Evolutionary conservation across 305 asterid species (phyloP).

Genomic region (Fraxinus sp.): DNA sequence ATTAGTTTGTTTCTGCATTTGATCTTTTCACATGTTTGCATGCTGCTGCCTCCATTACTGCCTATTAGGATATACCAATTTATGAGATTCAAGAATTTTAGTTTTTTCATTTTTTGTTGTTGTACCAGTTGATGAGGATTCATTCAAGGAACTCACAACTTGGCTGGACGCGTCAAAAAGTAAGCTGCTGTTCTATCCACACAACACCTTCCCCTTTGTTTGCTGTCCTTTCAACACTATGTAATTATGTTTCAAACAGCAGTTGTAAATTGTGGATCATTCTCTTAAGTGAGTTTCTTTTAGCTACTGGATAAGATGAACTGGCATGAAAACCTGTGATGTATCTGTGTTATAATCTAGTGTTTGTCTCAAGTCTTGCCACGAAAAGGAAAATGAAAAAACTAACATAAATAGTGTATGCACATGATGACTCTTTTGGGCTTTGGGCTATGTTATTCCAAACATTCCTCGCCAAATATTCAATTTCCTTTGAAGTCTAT

Average conservation of each 20-base stretch:
- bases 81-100: background rate
- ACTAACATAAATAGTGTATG: background rate
- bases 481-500: background rate
- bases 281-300: background rate
- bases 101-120: constrained; percentile 11
- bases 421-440: background rate
- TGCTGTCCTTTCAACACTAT: constrained; percentile 11
- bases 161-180: constrained; percentile 97
- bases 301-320: background rate
- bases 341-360: constrained; percentile 6
- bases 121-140: constrained; percentile 74
- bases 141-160: constrained; percentile 75
- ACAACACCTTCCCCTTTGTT: constrained; percentile 9
- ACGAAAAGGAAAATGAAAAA: background rate
- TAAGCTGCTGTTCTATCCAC: constrained; percentile 33
- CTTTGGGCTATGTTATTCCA: background rate
- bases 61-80: background rate
- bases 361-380: constrained; percentile 7
- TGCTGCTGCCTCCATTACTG: background rate
- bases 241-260: constrained; percentile 4
- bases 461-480: background rate
- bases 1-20: background rate
- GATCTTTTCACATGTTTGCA: background rate
- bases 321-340: background rate
- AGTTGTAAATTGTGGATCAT: background rate